These are phyloP conservation scores for Aurantiochytrium sp. DNA, from an alignment of 108 stramenopile species.

Conservation along the genomic window DNA sequence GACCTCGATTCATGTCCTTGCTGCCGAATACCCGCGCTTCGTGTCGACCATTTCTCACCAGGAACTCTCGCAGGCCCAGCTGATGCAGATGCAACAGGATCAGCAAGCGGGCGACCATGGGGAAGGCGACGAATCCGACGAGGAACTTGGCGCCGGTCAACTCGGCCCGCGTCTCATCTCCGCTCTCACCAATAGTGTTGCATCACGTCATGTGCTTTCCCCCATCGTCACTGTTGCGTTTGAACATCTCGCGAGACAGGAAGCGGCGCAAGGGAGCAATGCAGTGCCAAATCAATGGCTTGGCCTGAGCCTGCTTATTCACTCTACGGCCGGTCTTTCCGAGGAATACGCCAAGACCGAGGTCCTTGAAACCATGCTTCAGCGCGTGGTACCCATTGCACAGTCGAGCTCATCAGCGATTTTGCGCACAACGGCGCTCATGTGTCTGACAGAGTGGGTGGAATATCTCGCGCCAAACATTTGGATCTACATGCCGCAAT, in stretches of 20 bases:
- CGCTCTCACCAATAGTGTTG: not conserved
- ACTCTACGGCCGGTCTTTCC: not conserved
- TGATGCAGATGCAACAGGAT: not conserved
- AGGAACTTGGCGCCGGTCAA: not conserved
- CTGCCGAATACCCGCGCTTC: not conserved
- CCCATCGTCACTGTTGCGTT: not conserved
- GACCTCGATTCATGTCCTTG: not conserved
- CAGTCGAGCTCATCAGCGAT: not conserved
- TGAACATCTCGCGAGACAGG: not conserved
- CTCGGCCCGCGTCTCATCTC: not conserved
- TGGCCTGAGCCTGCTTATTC: not conserved
- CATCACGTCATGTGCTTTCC: not conserved
- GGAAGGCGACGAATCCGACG: not conserved
- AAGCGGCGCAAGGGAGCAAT: not conserved
- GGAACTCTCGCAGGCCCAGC: not conserved
- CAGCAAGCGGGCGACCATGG: not conserved
- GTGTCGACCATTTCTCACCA: not conserved
- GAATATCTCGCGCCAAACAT: not conserved
- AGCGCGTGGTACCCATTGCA: not conserved
- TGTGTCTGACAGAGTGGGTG: not conserved
- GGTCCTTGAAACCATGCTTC: not conserved
- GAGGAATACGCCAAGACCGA: not conserved
- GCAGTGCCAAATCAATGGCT: not conserved
- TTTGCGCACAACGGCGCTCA: not conserved
- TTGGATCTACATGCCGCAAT: constrained; percentile 6